Evolutionary conservation across 2,329 filamentous ascomycete species (phyloP), one percentile per base, ranked within the genome.

Genomic region (Penicillium sp.): DNA sequence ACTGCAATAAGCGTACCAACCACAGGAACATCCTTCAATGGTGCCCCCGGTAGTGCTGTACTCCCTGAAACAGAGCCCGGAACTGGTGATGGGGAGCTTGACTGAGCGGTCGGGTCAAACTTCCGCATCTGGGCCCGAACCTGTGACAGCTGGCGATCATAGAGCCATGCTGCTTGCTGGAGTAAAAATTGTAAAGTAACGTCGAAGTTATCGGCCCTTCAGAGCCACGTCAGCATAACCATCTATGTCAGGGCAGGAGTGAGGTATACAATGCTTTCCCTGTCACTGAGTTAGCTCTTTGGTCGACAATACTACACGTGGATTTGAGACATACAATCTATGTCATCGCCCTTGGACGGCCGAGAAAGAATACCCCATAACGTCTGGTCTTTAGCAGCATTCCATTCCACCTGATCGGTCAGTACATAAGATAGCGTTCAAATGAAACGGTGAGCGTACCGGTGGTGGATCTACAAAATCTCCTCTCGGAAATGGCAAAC

Each of bases 151-250:
- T 98, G 91, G 51, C 90, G 84, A 72, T 98, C 93, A 70, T 95
- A 96, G 6, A 98, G 84, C 84, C 92, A 96, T 74, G 91, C 92
- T 61, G 92, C 92, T 76, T 99, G 92, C 71, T 96, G 91, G 16
- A 97, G 84, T 31, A 99, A 83, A 69, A 98, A 98, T 42, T 91
- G 84, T 56, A 96, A 86, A 26, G 90, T 89, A 21, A 97, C 93
- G 61, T 93, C 84, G 75, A 97, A 96, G 46, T 85, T 82, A 52
- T 84, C 81, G 47, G 90, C 91, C 70, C 89, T 89, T 47, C 35
- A 57, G 13, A 22, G 10, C 22, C 9, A 48, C 49, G 42, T 62
- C 50, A 65, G 60, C 16, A 48, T 46, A 21, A 5, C 8, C 29
- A 44, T 31, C 19, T 16, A 10, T 16, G 16, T 19, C 3, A 13